Percentiles rank a stretch among this genome's conserved stretches.
These are phyloP conservation scores for Globisporangium yorkense DNA, from an alignment of 352 stramenopile species.

Conservation along the genomic window DNA sequence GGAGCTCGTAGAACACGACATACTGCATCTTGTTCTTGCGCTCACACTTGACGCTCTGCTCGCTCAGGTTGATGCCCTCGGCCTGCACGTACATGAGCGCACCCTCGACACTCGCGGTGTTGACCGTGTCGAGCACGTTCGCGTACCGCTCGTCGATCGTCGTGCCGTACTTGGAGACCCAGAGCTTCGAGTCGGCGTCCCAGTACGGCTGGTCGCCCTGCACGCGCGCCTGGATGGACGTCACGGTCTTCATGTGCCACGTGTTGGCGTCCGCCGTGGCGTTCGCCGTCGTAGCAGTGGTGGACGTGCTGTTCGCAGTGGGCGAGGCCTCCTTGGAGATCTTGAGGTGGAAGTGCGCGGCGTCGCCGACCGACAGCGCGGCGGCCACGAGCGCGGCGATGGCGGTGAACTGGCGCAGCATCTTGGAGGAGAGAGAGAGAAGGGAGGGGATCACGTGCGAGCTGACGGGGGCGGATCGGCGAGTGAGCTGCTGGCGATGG, in stretches of 20 bases:
- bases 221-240: constrained; percentile 52
- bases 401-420: constrained; percentile 12
- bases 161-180: constrained; percentile 5
- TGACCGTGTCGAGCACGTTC: constrained; percentile 33
- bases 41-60: constrained; percentile 14
- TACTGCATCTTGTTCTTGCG: constrained; percentile 81
- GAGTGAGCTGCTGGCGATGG: not conserved
- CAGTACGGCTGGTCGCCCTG: constrained; percentile 55
- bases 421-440: not conserved
- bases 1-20: constrained; percentile 79
- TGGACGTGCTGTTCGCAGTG: not conserved
- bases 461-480: not conserved
- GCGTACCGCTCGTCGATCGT: constrained; percentile 18
- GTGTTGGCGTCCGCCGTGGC: constrained; percentile 17
- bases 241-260: constrained; percentile 49
- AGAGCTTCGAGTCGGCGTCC: constrained; percentile 27
- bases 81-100: constrained; percentile 47
- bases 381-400: constrained; percentile 12
- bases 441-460: not conserved
- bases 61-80: constrained; percentile 41
- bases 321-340: constrained; percentile 3
- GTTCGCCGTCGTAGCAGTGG: not conserved
- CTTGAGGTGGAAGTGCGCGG: constrained; percentile 15
- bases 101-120: constrained; percentile 34
- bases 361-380: constrained; percentile 11